Percentiles rank a stretch among this genome's conserved stretches.
Evolutionary conservation across 192 early-diverging fungal species (phyloP).

Genomic region (Hyaloraphidium curvatum): DNA sequence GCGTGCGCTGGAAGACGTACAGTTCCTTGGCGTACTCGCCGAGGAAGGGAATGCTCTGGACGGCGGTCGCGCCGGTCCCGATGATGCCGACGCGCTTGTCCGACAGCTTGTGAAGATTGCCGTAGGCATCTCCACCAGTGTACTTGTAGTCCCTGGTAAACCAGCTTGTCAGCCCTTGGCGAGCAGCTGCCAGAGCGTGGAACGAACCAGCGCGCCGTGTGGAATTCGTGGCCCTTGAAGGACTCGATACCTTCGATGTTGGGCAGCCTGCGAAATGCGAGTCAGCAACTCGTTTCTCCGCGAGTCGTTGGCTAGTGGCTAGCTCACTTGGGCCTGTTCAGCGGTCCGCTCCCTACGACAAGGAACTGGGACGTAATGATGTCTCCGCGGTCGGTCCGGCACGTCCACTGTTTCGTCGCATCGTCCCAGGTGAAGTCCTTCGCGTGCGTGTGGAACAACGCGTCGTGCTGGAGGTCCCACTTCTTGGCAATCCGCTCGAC

Average conservation of each 20-base stretch:
- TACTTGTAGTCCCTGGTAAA: not conserved
- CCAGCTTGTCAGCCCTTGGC: too few relatives aligned
- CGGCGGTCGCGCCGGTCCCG: not conserved
- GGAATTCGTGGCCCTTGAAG: not conserved
- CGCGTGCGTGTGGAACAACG: not conserved
- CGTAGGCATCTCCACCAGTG: not conserved
- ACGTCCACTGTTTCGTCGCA: not conserved
- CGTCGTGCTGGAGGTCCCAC: not conserved
- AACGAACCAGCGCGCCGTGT: constrained; percentile 1
- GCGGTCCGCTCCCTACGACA: not conserved
- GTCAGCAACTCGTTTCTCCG: too few relatives aligned
- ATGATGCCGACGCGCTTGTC: not conserved
- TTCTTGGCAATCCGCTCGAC: not conserved
- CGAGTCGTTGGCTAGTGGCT: too few relatives aligned
- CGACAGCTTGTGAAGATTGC: not conserved
- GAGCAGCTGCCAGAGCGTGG: too few relatives aligned
- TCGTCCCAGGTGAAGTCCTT: constrained; percentile 1
- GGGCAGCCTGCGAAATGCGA: too few relatives aligned
- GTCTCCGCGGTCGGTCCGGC: not conserved
- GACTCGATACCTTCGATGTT: not conserved
- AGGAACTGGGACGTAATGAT: not conserved
- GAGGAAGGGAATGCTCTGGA: constrained; percentile 1
- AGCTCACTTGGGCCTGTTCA: not conserved
- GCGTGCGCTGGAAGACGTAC: not conserved
- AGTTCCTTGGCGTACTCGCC: not conserved